These are phyloP conservation scores for Aureobasidium sp. DNA, from an alignment of 2,329 filamentous ascomycete species.

Conservation along the genomic window DNA sequence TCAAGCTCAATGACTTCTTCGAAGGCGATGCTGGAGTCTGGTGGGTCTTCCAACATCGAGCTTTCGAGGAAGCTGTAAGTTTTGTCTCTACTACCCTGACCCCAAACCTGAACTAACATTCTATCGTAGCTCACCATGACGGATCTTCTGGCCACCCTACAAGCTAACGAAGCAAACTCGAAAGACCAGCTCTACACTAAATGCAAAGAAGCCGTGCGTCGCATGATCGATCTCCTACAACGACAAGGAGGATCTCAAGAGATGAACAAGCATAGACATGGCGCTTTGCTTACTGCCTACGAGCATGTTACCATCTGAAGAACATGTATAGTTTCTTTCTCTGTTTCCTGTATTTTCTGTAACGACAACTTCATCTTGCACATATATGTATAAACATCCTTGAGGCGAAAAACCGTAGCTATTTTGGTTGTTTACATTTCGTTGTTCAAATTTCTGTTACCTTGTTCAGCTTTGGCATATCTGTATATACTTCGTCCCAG, in stretches of 20 bases:
- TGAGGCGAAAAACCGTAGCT: not conserved
- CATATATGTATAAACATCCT: not conserved
- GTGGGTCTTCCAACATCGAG: slow-evolving; percentile 79
- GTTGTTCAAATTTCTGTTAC: too few relatives aligned
- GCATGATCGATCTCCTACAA: slow-evolving; percentile 41
- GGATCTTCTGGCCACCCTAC: slow-evolving; percentile 17
- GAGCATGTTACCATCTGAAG: slow-evolving; percentile 20
- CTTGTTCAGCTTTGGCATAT: too few relatives aligned
- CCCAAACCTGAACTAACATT: slow-evolving; percentile 4
- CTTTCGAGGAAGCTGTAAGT: slow-evolving; percentile 68
- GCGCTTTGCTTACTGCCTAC: slow-evolving; percentile 40
- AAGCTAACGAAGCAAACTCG: slow-evolving; percentile 6
- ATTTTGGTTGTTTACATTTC: not conserved
- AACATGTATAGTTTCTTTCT: not conserved
- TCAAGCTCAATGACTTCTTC: slow-evolving; percentile 62
- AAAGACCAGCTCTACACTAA: slow-evolving; percentile 29
- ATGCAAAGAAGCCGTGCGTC: slow-evolving; percentile 38
- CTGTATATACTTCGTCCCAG: too few relatives aligned
- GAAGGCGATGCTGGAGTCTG: slow-evolving; percentile 67
- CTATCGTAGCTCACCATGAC: slow-evolving; percentile 17
- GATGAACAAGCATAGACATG: slow-evolving; percentile 43
- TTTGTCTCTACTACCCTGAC: slow-evolving; percentile 21
- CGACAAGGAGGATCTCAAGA: slow-evolving; percentile 37
- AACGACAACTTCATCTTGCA: not conserved
- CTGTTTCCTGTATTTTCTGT: not conserved